Evolutionary conservation across 1,139 yeast genomes (phyloP).

Genomic region (Pichia terricola): DNA sequence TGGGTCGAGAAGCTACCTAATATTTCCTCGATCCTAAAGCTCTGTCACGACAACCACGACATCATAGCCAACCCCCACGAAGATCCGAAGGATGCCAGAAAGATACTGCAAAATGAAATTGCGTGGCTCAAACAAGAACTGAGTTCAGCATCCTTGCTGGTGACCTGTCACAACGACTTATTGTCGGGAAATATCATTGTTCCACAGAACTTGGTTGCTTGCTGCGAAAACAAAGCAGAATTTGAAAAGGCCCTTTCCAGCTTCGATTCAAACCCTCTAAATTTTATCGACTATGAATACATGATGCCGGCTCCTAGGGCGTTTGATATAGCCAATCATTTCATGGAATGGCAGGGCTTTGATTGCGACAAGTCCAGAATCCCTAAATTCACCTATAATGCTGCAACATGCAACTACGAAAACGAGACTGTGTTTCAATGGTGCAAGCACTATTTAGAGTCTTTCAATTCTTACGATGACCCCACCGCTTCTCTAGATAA

Average conservation of each 20-base stretch:
- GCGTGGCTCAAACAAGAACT: constrained; percentile 41
- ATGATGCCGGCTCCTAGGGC: constrained; percentile 76
- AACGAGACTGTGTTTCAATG: constrained; percentile 36
- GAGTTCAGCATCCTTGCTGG: constrained; percentile 41
- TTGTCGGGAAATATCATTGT: constrained; percentile 65
- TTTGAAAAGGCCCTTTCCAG: not conserved
- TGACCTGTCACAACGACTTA: constrained; percentile 64
- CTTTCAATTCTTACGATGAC: constrained; percentile 4
- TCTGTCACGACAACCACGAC: constrained; percentile 31
- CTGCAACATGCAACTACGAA: constrained; percentile 6
- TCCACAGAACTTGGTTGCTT: constrained; percentile 26
- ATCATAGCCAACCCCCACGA: constrained; percentile 12
- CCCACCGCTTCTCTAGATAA: not conserved
- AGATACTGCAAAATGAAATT: constrained; percentile 40
- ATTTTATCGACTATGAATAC: constrained; percentile 75
- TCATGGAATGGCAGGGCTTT: constrained; percentile 84
- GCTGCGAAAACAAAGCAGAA: not conserved
- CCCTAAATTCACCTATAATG: constrained; percentile 36
- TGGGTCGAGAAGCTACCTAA: constrained; percentile 59
- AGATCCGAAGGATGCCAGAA: constrained; percentile 16
- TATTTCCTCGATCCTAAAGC: constrained; percentile 32
- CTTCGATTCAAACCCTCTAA: constrained; percentile 13
- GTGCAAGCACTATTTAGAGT: constrained; percentile 35
- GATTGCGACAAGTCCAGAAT: constrained; percentile 56
- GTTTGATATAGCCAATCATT: constrained; percentile 77